A percentile compares a stretch with the other conserved stretches of the same genome.
These are phyloP conservation scores for Eutreptiella sp. DNA, from an alignment of 208 protist genomes.

Conservation along the genomic window DNA sequence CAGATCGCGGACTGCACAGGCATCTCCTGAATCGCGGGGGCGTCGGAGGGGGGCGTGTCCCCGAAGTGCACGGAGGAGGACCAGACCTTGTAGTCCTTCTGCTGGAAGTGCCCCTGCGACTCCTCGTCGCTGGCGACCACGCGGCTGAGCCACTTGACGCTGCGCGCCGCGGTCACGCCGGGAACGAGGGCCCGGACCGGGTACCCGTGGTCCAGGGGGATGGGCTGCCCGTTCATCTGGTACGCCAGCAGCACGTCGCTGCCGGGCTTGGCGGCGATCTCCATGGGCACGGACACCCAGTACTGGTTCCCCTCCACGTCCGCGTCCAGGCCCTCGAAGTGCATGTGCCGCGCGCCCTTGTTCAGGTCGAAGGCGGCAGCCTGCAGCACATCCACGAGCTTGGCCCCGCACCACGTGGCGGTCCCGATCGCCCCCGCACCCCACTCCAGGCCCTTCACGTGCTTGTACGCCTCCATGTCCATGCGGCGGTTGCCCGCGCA, in stretches of 20 bases:
- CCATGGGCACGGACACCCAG: conserved; percentile 54
- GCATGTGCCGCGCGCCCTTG: conserved; percentile 47
- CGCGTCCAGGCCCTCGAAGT: conserved; percentile 59
- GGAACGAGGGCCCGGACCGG: conserved; percentile 69
- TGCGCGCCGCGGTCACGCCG: conserved; percentile 56
- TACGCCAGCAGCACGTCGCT: conserved; percentile 66
- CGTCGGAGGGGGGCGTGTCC: conserved; percentile 24
- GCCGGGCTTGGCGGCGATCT: conserved; percentile 42
- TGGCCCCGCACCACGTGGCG: conserved; percentile 55
- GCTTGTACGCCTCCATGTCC: conserved; percentile 36
- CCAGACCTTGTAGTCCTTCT: conserved; percentile 73
- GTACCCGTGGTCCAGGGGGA: conserved; percentile 64
- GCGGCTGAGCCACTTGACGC: conserved; percentile 59
- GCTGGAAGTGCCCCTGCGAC: conserved; percentile 55
- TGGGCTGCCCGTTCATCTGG: conserved; percentile 68
- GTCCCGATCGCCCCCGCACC: conserved; percentile 48
- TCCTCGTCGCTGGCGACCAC: conserved; percentile 49
- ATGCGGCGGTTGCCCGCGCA: conserved; percentile 65
- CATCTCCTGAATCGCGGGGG: conserved; percentile 52
- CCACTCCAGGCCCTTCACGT: conserved; percentile 53
- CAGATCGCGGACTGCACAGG: conserved; percentile 67
- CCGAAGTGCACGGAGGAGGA: conserved; percentile 51
- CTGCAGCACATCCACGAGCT: conserved; percentile 50
- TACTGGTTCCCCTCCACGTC: conserved; percentile 45
- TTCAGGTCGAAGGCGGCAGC: not conserved